These are phyloP conservation scores for Aaosphaeria pasadenensis DNA, from an alignment of 2,329 filamentous ascomycete genomes.

Conservation along the genomic window DNA sequence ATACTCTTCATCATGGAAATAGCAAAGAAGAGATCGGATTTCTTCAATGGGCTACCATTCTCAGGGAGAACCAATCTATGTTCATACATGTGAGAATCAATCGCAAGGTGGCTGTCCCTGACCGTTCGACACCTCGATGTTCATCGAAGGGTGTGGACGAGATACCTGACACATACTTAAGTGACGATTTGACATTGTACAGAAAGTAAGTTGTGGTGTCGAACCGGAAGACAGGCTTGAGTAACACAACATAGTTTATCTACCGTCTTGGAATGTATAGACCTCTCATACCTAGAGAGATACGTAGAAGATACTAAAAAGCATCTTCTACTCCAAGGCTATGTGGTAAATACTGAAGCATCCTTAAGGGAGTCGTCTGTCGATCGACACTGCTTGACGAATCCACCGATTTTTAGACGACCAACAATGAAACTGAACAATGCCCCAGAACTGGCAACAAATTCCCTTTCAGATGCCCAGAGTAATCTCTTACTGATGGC, in stretches of 20 bases:
- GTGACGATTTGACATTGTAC: no score
- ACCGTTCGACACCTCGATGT: no score
- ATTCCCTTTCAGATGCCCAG: neutral
- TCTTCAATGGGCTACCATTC: neutral
- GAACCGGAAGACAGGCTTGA: no score
- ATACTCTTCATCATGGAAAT: neutral
- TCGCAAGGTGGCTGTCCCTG: neutral
- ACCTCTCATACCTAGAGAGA: neutral
- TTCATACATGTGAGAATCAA: neutral
- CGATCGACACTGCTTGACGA: no score
- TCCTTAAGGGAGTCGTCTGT: neutral
- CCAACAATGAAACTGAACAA: no score
- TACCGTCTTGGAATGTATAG: no score
- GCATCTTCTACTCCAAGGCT: neutral
- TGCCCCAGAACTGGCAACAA: no score
- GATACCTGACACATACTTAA: no score
- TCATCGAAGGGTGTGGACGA: no score
- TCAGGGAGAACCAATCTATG: neutral
- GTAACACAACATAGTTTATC: no score
- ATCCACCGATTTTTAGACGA: no score
- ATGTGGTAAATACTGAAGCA: neutral
- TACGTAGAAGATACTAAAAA: neutral
- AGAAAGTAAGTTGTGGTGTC: no score
- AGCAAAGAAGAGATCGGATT: slow-evolving; percentile 1
- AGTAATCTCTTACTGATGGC: neutral